Evolutionary conservation across 768 basidiomycete species (phyloP).

Genomic region (Phallus indusiatus): DNA sequence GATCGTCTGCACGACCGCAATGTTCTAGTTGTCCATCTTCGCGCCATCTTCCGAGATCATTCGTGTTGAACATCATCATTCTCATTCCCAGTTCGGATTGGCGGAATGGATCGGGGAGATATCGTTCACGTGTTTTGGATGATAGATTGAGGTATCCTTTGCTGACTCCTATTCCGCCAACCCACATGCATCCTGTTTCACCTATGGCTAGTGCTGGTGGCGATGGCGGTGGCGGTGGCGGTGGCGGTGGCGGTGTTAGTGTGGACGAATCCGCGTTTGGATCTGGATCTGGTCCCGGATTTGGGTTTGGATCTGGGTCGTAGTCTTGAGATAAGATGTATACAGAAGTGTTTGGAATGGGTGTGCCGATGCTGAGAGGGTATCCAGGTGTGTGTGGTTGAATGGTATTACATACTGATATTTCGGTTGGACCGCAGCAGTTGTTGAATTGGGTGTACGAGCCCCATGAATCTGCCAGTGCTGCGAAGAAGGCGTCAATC

Average conservation of each 20-base stretch:
- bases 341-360: slow-evolving; percentile 38
- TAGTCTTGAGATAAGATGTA: slow-evolving; percentile 13
- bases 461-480: slow-evolving; percentile 38
- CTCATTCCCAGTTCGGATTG: not conserved
- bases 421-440: slow-evolving; percentile 51
- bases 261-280: no score
- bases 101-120: slow-evolving; percentile 13
- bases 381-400: slow-evolving; percentile 34
- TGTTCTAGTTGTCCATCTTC: slow-evolving; percentile 16
- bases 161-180: slow-evolving; percentile 16
- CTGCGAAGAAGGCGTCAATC: slow-evolving; percentile 10
- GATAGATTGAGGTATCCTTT: slow-evolving; percentile 17
- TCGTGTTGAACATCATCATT: slow-evolving; percentile 18
- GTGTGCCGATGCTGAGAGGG: slow-evolving; percentile 39
- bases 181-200: slow-evolving; percentile 15
- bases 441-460: slow-evolving; percentile 36
- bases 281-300: not conserved
- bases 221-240: not conserved
- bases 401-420: slow-evolving; percentile 50
- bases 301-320: not conserved
- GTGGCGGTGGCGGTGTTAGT: no score
- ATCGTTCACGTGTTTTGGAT: slow-evolving; percentile 13
- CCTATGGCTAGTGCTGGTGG: slow-evolving; percentile 10
- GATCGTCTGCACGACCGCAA: slow-evolving; percentile 16
- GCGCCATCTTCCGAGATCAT: slow-evolving; percentile 15